These are phyloP conservation scores for Musa itinerans DNA, from an alignment of 176 grass and related monocot species.

Conservation along the genomic window DNA sequence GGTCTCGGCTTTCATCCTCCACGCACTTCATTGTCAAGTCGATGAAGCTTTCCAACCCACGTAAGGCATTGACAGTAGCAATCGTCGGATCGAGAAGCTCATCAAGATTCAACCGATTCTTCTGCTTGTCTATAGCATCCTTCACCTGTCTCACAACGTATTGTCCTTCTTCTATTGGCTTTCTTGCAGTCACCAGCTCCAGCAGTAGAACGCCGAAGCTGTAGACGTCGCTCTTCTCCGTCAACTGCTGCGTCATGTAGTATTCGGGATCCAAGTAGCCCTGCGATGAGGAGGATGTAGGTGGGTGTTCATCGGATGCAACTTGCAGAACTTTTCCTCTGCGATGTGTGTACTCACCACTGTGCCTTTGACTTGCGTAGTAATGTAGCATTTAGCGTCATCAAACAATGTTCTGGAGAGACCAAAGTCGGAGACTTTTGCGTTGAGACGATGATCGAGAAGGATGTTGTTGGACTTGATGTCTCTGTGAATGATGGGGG, in stretches of 20 bases:
- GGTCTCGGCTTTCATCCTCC: constrained; percentile 40
- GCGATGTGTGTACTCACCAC: background rate
- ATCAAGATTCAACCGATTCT: constrained; percentile 45
- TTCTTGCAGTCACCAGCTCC: constrained; percentile 53
- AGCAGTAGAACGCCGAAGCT: constrained; percentile 39
- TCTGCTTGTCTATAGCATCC: constrained; percentile 31
- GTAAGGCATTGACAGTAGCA: background rate
- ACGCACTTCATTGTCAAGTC: constrained; percentile 58
- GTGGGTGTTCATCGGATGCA: background rate
- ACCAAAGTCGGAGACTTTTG: constrained; percentile 12
- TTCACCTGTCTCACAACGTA: constrained; percentile 62
- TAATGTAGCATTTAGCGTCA: background rate
- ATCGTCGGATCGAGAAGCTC: constrained; percentile 44
- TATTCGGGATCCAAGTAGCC: constrained; percentile 79
- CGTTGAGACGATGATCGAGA: background rate
- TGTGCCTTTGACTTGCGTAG: constrained; percentile 8
- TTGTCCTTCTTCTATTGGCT: constrained; percentile 45
- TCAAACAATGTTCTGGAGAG: background rate
- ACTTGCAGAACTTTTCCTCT: background rate
- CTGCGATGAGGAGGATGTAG: constrained; percentile 19
- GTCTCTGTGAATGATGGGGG: constrained; percentile 1
- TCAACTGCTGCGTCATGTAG: constrained; percentile 88
- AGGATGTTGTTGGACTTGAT: constrained; percentile 12
- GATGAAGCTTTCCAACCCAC: constrained; percentile 46
- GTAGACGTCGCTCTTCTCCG: constrained; percentile 43